Base-by-base conservation (phyloP, 495 filamentous ascomycete species). In the Aspergillus wentii region DNA sequence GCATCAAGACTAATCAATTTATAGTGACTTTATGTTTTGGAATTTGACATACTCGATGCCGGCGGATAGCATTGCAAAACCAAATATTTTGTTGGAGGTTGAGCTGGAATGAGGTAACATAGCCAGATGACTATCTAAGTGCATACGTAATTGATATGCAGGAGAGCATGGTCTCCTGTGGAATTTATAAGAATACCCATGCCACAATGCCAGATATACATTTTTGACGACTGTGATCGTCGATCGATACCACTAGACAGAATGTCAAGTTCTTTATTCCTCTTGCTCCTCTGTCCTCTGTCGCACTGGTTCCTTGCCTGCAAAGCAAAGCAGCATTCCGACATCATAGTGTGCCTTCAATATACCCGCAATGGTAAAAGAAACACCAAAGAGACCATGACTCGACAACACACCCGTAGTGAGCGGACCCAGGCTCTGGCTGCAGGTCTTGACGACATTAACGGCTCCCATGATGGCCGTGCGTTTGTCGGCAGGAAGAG, bases 391-490 rank as follows among this genome's bases (percentile, higher is more conserved):
- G 19, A 67, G 52, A 9, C 72, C 66, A 16, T 66, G 69, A 1
- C 69, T 69, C 0, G 84, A 79, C 32, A 91, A 43, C n/a, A 83
- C 45, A 10, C 88, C 87, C 0, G 86, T 88, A 15, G 84, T 62
- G 0, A 75, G 55, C 2, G 87, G 84, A 0, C 85, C 87, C 1
- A 72, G 43, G 49, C 76, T 79, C 52, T 81, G 69, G 15, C 74
- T 62, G 8, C 72, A 57, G 3, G 82, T 84, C 54, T 85, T 80
- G 27, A 82, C 70, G 2, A 85, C 78, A 44, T 85, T 80, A 14
- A 85, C 73, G 0, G 80, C 61, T 1, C 83, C 82, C 80, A 88
- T 82, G 15, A 87, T 78, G 1, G 85, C 84, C 2, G 88, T 94
- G 11, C 87, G 75, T 57, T 91, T 86, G 40, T 76, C 72, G 0